A percentile compares a stretch with the other conserved stretches of the same genome.
Conservation (phyloP, 2,329 filamentous ascomycete genomes). For the Claviceps maximensis region DNA sequence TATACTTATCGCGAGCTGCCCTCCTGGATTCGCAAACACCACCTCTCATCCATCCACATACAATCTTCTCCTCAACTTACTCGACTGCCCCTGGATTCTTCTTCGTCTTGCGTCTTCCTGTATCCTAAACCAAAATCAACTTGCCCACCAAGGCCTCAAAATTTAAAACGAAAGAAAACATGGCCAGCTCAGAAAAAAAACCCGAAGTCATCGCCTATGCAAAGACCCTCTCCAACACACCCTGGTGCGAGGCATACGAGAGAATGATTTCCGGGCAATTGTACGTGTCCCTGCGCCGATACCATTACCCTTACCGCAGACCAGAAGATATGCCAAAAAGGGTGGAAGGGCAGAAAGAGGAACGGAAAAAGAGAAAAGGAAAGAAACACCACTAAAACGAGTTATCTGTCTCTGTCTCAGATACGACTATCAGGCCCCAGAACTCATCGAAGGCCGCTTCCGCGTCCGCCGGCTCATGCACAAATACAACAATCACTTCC, state of each 20-base stretch:
- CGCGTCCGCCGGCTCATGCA: constrained; percentile 40
- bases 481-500: constrained; percentile 45
- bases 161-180: constrained; percentile 1
- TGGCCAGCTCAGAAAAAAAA: constrained; percentile 25
- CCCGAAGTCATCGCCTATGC: constrained; percentile 29
- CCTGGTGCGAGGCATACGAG: constrained; percentile 48
- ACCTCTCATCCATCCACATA: no score
- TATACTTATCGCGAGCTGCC: no score
- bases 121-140: no score
- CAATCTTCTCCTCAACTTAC: no score
- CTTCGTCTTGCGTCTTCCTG: no score
- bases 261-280: constrained; percentile 52
- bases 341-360: neutral
- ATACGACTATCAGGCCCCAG: constrained; percentile 35
- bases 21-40: no score
- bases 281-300: constrained; percentile 20
- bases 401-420: constrained; percentile 15
- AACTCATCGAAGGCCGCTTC: constrained; percentile 37
- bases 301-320: no score
- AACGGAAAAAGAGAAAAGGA: neutral
- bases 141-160: no score
- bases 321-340: no score
- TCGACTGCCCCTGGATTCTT: no score
- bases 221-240: constrained; percentile 34
- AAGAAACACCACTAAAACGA: neutral